phyloP scores from a whole-genome alignment of 371 early-diverging fungal species.

The Rhizopus stolonifer region DNA sequence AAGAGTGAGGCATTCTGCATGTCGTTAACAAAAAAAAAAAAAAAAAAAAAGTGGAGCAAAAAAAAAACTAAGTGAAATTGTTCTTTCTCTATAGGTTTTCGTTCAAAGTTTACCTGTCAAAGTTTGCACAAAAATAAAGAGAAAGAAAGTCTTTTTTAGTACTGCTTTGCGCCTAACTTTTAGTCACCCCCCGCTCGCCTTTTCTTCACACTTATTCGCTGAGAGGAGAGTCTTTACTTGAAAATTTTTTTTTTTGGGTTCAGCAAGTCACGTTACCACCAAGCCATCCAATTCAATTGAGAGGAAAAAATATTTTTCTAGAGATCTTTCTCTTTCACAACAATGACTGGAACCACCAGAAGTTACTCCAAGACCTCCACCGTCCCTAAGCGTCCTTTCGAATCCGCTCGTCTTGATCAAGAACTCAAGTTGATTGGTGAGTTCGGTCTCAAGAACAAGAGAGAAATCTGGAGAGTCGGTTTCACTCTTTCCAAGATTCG shows the following conservation, averaged over 20 bases:
- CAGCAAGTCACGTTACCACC: constrained; percentile 8
- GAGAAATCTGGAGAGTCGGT: constrained; percentile 98
- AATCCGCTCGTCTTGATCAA: constrained; percentile 96
- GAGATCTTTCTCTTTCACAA: constrained; percentile 26
- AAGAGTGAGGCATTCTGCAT: constrained; percentile 86
- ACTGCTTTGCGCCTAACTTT: constrained; percentile 6
- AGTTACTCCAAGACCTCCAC: constrained; percentile 90
- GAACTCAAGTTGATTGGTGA: constrained; percentile 98
- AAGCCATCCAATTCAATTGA: constrained; percentile 10
- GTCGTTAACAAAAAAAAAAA: too few relatives aligned
- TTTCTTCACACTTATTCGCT: neutral
- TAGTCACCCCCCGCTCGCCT: constrained; percentile 3
- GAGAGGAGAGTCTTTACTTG: neutral
- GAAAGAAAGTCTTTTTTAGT: constrained; percentile 16
- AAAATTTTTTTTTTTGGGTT: constrained; percentile 8
- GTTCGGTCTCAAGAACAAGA: constrained; percentile 99
- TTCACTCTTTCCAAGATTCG: constrained; percentile 97
- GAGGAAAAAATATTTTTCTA: constrained; percentile 4
- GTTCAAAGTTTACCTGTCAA: constrained; percentile 32
- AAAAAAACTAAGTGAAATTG: neutral
- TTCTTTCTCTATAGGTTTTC: neutral
- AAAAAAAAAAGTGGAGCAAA: neutral
- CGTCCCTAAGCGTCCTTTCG: constrained; percentile 98
- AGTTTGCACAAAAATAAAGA: constrained; percentile 34
- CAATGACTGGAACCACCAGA: constrained; percentile 50